phyloP scores from a whole-genome alignment of 371 early-diverging fungal genomes.

The Mortierella sp. region DNA sequence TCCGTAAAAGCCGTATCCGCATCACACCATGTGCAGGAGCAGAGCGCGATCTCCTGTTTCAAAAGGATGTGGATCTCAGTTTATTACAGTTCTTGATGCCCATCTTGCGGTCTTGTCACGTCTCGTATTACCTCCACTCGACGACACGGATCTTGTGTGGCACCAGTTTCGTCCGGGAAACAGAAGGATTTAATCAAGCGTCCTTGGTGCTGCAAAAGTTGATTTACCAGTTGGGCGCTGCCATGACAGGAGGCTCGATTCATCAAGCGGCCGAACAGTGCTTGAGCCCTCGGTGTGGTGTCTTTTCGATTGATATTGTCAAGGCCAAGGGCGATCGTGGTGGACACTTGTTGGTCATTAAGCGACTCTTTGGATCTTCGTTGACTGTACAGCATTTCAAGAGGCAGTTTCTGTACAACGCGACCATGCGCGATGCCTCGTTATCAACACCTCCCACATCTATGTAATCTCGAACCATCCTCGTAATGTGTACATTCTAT shows the following conservation, averaged over 20 bases:
- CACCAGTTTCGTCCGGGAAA: constrained; percentile 13
- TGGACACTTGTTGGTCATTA: constrained; percentile 29
- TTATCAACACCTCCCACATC: not conserved
- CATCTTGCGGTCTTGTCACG: constrained; percentile 24
- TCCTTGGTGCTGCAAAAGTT: constrained; percentile 19
- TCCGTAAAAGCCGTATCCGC: constrained; percentile 34
- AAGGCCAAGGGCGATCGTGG: constrained; percentile 9
- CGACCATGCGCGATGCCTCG: constrained; percentile 9
- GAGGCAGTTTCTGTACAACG: constrained; percentile 22
- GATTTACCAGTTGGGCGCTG: constrained; percentile 27
- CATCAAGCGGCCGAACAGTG: constrained; percentile 2
- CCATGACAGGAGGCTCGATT: constrained; percentile 32
- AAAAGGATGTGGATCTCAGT: constrained; percentile 34
- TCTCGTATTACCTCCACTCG: constrained; percentile 49
- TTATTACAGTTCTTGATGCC: constrained; percentile 47
- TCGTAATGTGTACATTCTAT: no score
- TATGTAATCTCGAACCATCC: no score
- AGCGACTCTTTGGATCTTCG: constrained; percentile 44
- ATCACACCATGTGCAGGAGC: constrained; percentile 21
- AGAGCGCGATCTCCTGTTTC: constrained; percentile 24
- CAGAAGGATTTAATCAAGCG: constrained; percentile 13
- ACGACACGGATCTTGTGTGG: constrained; percentile 46
- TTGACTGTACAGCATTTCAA: constrained; percentile 38
- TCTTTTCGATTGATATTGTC: constrained; percentile 51
- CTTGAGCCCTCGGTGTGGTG: constrained; percentile 20